Percentiles rank a stretch among this genome's conserved stretches.
Conservation (phyloP, 257 asterid species). For the Solanum appendiculatum region DNA sequence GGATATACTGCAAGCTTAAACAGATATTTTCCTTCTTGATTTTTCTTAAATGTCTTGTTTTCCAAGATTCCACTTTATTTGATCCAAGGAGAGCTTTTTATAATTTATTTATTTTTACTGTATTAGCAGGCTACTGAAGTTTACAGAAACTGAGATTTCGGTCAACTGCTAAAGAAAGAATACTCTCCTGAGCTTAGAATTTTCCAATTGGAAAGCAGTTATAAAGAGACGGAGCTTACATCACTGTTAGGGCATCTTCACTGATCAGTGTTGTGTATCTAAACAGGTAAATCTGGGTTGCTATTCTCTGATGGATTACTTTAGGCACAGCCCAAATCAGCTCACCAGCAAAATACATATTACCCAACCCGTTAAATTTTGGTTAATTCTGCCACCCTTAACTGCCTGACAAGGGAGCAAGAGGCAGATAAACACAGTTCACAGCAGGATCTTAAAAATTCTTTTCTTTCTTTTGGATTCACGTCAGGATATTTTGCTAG, state of each 20-base stretch:
- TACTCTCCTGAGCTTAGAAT: background rate
- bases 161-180: background rate
- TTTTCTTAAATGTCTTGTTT: background rate
- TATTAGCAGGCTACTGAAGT: background rate
- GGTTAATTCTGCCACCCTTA: background rate
- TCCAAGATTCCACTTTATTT: background rate
- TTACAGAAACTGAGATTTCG: background rate
- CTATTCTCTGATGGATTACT: background rate
- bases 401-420: background rate
- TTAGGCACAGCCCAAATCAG: background rate
- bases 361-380: background rate
- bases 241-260: background rate
- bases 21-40: background rate
- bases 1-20: background rate
- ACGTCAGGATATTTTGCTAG: background rate
- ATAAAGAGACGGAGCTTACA: background rate
- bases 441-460: background rate
- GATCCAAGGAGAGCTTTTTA: background rate
- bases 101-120: background rate
- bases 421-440: background rate
- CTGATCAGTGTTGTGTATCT: background rate
- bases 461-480: background rate
- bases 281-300: background rate
- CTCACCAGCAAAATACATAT: background rate
- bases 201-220: background rate